phyloP scores from a whole-genome alignment of 495 filamentous ascomycete species.

The Bacidia rubella region DNA sequence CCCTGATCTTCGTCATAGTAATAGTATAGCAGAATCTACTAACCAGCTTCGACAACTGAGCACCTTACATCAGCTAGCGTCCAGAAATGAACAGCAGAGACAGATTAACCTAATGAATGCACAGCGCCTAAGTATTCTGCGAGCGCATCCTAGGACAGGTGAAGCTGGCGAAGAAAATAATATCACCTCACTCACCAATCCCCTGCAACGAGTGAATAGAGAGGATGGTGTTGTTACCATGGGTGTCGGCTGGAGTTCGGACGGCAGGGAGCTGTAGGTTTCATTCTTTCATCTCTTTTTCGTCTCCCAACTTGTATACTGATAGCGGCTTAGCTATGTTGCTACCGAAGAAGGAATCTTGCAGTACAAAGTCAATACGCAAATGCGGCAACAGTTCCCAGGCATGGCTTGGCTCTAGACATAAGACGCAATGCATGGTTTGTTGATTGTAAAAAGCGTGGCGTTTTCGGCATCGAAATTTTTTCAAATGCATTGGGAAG shows the following conservation, averaged over 20 bases:
- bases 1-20: neutral
- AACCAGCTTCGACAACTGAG: neutral
- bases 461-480: neutral
- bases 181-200: slow-evolving; percentile 1
- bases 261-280: slow-evolving; percentile 58
- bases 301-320: neutral
- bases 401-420: slow-evolving; percentile 40
- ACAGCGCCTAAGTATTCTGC: slow-evolving; percentile 5
- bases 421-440: neutral
- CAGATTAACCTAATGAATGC: slow-evolving; percentile 1
- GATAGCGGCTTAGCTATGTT: slow-evolving; percentile 39
- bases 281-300: slow-evolving; percentile 7
- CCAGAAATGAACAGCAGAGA: slow-evolving; percentile 6
- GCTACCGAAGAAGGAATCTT: slow-evolving; percentile 65
- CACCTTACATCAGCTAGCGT: slow-evolving; percentile 1
- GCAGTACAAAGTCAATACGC: slow-evolving; percentile 53
- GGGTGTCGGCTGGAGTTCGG: slow-evolving; percentile 55
- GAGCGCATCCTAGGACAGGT: neutral
- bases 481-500: neutral
- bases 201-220: slow-evolving; percentile 18
- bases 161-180: slow-evolving; percentile 6
- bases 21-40: neutral
- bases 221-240: slow-evolving; percentile 38
- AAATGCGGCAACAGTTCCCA: slow-evolving; percentile 53
- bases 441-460: neutral